phyloP scores from a whole-genome alignment of 306 rosid species.

The Cajanus cajan region DNA sequence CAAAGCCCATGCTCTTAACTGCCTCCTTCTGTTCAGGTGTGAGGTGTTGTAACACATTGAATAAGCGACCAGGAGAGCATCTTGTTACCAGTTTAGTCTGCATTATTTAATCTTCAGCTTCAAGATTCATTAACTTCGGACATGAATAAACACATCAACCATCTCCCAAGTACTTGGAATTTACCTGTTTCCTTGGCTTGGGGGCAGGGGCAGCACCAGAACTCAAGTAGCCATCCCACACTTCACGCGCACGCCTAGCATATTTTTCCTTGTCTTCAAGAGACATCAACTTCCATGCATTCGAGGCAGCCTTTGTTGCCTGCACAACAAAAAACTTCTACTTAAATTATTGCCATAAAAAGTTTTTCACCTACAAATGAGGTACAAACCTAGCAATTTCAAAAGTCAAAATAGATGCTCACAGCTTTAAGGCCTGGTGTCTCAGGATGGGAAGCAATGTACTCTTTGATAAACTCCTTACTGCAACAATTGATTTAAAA shows the following conservation, averaged over 20 bases:
- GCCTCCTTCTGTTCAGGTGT: background rate
- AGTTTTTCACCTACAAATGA: background rate
- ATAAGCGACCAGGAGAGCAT: background rate
- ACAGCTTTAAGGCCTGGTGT: background rate
- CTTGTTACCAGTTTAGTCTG: background rate
- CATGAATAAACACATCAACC: background rate
- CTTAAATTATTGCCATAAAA: background rate
- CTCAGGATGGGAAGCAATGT: background rate
- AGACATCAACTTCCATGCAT: conserved; percentile 49
- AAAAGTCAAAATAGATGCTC: background rate
- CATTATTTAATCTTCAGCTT: background rate
- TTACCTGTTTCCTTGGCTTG: conserved; percentile 50
- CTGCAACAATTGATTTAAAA: background rate
- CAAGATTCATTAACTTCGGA: conserved; percentile 19
- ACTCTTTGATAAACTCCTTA: conserved; percentile 14
- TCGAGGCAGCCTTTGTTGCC: conserved; percentile 53
- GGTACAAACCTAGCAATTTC: background rate
- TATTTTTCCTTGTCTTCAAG: conserved; percentile 48
- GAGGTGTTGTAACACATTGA: background rate
- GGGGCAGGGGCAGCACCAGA: conserved; percentile 29
- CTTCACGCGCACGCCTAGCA: conserved; percentile 40
- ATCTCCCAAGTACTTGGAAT: background rate
- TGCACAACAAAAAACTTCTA: background rate
- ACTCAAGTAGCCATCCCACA: conserved; percentile 43
- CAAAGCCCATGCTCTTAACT: background rate